A percentile compares a stretch with the other conserved stretches of the same genome.
These are phyloP conservation scores for Ustilago lituana DNA, from an alignment of 1,284 basidiomycete species.

Conservation along the genomic window DNA sequence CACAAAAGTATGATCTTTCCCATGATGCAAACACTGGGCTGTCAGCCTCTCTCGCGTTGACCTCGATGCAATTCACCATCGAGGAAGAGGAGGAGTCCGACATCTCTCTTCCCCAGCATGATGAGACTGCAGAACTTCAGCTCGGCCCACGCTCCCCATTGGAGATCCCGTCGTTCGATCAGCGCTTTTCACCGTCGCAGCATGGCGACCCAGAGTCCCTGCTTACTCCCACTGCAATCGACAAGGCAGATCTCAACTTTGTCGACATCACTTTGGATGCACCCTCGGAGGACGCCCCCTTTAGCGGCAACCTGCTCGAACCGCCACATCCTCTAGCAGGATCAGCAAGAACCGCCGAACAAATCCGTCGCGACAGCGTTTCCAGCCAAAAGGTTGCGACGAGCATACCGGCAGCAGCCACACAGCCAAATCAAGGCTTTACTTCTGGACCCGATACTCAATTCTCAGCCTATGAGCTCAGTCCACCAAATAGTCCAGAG, in stretches of 20 bases:
- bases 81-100: conserved; percentile 33
- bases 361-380: conserved; percentile 37
- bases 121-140: neutral
- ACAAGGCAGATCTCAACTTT: conserved; percentile 44
- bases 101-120: conserved; percentile 9
- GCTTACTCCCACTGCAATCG: conserved; percentile 1
- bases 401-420: neutral
- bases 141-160: neutral
- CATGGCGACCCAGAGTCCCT: neutral
- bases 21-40: conserved; percentile 1
- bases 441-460: neutral
- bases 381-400: conserved; percentile 17
- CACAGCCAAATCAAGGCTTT: neutral
- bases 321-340: conserved; percentile 14
- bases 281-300: neutral
- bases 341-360: conserved; percentile 31
- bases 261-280: conserved; percentile 40
- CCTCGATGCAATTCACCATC: conserved; percentile 9
- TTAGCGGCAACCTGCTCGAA: neutral
- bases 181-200: neutral
- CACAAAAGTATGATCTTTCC: conserved; percentile 35
- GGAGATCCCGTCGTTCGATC: neutral
- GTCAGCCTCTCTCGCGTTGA: conserved; percentile 15
- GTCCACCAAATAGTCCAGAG: conserved; percentile 20
- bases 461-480: neutral